Evolutionary conservation across 2,329 filamentous ascomycete genomes (phyloP), one percentile per base, ranked within the genome.

Genomic region (Fusarium graminum): DNA sequence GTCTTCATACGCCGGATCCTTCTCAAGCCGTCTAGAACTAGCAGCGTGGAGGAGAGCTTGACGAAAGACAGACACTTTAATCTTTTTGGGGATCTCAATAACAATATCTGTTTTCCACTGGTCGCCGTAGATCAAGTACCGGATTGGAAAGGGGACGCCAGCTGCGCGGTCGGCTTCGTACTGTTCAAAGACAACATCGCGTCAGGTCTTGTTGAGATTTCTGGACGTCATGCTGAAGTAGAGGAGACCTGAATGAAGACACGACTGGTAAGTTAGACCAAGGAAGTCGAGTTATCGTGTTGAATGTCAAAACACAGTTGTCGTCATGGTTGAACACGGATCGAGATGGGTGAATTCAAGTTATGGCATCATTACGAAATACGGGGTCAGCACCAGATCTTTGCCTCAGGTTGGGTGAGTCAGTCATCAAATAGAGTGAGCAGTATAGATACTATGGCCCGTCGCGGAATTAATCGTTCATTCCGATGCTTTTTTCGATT

Each of bases 71-170:
- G 36, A 17, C 2, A 30, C 26, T 7, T 28, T 28, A 10, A 52
- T 25, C 41, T 60, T 17, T 3, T 28, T 12, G 3, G 40, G 46
- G 9, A 51, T 26, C 4, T 59, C 38, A 14, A 60, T 44, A 3
- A 59, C 1, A 5, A 52, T 45, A 6, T 52, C 45, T 34, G 6
- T 39, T n/a, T 52, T 46, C 57, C 53, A 60, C 40, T 59, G 32
- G 1, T 29, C 11, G 16, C 22, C 34, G 25, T 19, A n/a, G 13
- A 59, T 58, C 1, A 62, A 43, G 40, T 72, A 80, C 17, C 73
- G 74, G 52, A 56, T 25, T 1, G 60, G 53, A 7, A 64, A 63
- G 8, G 50, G 30, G 14, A 29, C 77, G 73, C 14, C 74, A 73
- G 52, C 74, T 76, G 28, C 59, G 38, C 47, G 26, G 4, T 55